Conservation (phyloP, 768 basidiomycete genomes). For the Leccinum broughii region DNA sequence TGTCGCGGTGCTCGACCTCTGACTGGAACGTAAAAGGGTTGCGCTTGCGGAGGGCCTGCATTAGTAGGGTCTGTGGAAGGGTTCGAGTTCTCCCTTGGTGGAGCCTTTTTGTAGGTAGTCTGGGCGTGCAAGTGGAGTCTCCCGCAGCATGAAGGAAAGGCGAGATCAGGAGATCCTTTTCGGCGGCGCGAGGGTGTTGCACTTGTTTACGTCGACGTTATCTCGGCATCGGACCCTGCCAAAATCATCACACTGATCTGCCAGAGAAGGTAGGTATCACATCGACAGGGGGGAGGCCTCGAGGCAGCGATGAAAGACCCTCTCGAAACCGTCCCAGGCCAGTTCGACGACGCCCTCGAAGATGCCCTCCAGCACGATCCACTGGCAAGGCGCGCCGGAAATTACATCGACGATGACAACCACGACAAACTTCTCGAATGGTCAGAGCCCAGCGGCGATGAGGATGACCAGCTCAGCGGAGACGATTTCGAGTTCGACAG, state of each 20-base stretch:
- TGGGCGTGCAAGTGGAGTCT: conserved; percentile 3
- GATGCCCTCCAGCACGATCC: conserved; percentile 17
- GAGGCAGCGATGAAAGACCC: conserved; percentile 18
- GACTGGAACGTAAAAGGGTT: conserved; percentile 43
- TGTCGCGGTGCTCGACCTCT: conserved; percentile 29
- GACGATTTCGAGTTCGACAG: conserved; percentile 56
- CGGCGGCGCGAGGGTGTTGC: conserved; percentile 18
- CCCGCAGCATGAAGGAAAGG: not conserved
- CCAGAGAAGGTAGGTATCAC: not conserved
- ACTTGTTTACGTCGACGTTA: conserved; percentile 16
- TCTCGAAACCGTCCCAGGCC: conserved; percentile 45
- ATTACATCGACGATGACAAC: conserved; percentile 45
- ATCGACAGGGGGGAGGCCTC: not conserved
- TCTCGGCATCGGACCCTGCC: not conserved
- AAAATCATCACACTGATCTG: not conserved
- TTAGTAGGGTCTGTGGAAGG: conserved; percentile 3
- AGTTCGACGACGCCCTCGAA: conserved; percentile 62
- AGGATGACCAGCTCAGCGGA: conserved; percentile 40
- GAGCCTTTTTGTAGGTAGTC: conserved; percentile 12
- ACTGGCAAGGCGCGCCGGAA: conserved; percentile 27
- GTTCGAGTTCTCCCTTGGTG: conserved; percentile 2
- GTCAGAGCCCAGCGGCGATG: conserved; percentile 31
- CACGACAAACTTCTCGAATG: conserved; percentile 28
- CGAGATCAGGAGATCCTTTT: conserved; percentile 3
- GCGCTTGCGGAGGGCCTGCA: conserved; percentile 43